Evolutionary conservation across 192 early-diverging fungal genomes (phyloP).

Genomic region (Pilobolus umbonatus): DNA sequence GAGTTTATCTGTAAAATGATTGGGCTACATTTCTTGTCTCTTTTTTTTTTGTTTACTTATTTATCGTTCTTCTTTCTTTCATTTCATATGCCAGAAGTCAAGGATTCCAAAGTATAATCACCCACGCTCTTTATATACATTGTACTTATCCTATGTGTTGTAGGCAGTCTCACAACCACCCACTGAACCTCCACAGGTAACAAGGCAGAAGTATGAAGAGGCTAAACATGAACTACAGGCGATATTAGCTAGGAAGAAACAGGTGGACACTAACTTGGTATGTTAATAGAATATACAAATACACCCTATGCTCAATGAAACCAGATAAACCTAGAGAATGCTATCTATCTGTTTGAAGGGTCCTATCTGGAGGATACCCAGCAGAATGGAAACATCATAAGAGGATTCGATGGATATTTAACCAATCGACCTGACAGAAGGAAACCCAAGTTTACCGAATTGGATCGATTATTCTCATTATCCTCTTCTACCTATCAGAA

Average conservation of each 20-base stretch:
- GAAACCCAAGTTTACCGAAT: constrained; percentile 68
- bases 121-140: background rate
- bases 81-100: constrained; percentile 10
- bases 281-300: constrained; percentile 1
- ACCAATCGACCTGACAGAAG: constrained; percentile 52
- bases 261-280: constrained; percentile 74
- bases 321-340: constrained; percentile 60
- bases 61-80: too few relatives aligned
- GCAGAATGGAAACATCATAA: constrained; percentile 80
- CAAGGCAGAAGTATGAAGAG: constrained; percentile 58
- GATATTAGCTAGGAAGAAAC: constrained; percentile 72
- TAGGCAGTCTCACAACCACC: background rate
- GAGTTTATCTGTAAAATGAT: too few relatives aligned
- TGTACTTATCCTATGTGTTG: too few relatives aligned
- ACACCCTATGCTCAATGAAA: constrained; percentile 28
- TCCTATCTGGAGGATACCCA: constrained; percentile 87
- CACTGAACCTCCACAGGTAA: constrained; percentile 29
- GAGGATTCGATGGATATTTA: constrained; percentile 87
- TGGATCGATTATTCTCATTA: constrained; percentile 82
- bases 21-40: background rate
- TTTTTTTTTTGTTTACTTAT: background rate
- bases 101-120: background rate
- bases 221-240: constrained; percentile 73
- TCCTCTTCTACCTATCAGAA: constrained; percentile 45
- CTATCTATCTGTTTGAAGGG: constrained; percentile 83